Base-by-base conservation (phyloP, 805 yeast genomes). In the Blastobotrys mokoenaii region DNA sequence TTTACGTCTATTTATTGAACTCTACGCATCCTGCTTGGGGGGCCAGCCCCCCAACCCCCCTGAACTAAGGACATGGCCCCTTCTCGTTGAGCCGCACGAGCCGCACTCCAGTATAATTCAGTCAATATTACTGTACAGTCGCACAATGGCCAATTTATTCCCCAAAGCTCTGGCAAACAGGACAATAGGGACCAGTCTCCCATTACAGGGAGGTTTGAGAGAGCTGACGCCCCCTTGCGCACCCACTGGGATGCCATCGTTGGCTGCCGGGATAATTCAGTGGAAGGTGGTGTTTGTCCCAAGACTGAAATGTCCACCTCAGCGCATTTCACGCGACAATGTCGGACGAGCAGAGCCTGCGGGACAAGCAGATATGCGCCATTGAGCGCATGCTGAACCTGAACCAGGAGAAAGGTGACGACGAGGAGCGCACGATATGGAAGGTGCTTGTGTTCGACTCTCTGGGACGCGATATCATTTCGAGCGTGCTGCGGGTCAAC, bases 401-500 rank as follows among this genome's bases (percentile, higher is more conserved):
- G 59, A 90, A 90, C 67, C 70, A 77, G 46, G 81, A 77, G 41
- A 71, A 76, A 9, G 70, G 51, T 12, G 49, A 38, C 7, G 47
- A 46, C 6, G 45, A 44, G 10, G 46, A 40, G 5, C 34, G 36
- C 16, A 52, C 51, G 3, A 41, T 73, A 2, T 93, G 98, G 99
- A 93, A 93, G 60, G 95, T 85, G 7, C 72, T 93, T 41, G 77
- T 93, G 3, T 72, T 93, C 52, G 99, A 93, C 62, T 63, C 71
- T 34, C 76, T 80, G 47, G 84, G 96, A 35, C 84, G 95, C 27
- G 83, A 84, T 14, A 82, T 93, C 36, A 76, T 93, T 5, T 88
- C 97, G 2, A 84, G 95, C 5, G 90, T 93, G n/a, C 66, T 93
- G 46, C 72, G 97, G 48, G 96, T 90, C 50, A 87, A 87, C 56